phyloP scores from a whole-genome alignment of 768 basidiomycete genomes.

The Auricularia heimuer region DNA sequence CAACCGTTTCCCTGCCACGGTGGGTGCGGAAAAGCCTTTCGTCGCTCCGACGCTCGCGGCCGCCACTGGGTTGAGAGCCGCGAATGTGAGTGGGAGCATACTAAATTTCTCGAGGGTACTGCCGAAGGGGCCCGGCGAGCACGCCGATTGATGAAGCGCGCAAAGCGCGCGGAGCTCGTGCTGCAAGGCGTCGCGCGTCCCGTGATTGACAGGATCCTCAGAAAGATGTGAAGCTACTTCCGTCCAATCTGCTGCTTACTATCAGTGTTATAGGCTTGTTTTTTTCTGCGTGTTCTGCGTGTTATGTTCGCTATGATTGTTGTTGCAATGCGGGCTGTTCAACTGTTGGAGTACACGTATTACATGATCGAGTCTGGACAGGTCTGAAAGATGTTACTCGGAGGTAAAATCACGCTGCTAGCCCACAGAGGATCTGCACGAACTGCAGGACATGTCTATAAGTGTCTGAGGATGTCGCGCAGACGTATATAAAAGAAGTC shows the following conservation, averaged over 20 bases:
- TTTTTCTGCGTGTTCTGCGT: no score
- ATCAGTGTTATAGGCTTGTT: no score
- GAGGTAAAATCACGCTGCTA: no score
- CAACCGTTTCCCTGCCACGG: not conserved
- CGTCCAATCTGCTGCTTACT: not conserved
- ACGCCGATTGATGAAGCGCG: not conserved
- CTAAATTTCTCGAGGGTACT: not conserved
- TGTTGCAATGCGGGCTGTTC: no score
- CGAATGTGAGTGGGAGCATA: not conserved
- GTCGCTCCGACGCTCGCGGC: conserved; percentile 2
- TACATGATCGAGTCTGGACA: no score
- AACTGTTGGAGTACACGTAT: no score
- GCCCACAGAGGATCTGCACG: no score
- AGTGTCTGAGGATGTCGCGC: no score
- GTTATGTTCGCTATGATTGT: no score
- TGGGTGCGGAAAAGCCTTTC: not conserved
- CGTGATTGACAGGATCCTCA: not conserved
- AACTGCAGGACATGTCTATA: no score
- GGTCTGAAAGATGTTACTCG: no score
- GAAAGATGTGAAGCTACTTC: not conserved
- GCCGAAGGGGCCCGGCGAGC: not conserved
- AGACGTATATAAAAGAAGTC: no score
- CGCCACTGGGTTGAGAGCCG: conserved; percentile 1
- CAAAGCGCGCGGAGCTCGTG: not conserved
- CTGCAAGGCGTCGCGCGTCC: not conserved